Percentiles rank a stretch among this genome's conserved stretches.
phyloP scores from a whole-genome alignment of 2,329 filamentous ascomycete species.

The Colletotrichum sp. region DNA sequence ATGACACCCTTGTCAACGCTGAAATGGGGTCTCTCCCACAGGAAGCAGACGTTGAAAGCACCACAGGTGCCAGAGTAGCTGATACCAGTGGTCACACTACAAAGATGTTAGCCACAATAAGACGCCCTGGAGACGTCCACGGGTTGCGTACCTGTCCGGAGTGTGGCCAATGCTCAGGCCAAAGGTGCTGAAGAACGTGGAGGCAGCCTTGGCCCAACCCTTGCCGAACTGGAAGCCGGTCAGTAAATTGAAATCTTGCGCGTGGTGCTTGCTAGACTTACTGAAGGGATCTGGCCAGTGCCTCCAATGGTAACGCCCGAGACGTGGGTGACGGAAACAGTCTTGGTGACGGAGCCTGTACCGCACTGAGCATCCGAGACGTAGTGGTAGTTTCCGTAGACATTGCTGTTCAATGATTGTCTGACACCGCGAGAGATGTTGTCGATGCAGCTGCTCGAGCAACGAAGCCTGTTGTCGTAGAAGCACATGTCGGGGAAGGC shows the following conservation, averaged over 20 bases:
- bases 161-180: not conserved
- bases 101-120: not conserved
- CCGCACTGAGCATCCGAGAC: not conserved
- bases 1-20: not conserved
- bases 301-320: not conserved
- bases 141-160: not conserved
- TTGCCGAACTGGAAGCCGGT: not conserved
- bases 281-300: not conserved
- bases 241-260: not conserved
- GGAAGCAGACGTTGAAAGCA: not conserved
- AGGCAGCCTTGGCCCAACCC: not conserved
- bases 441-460: not conserved
- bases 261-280: not conserved
- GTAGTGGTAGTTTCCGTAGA: conserved; percentile 1
- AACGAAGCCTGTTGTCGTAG: not conserved
- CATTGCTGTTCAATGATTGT: not conserved
- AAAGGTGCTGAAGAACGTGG: not conserved
- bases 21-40: not conserved
- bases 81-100: not conserved
- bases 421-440: not conserved
- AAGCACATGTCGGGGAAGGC: not conserved
- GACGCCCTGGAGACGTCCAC: not conserved
- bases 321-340: not conserved
- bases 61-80: not conserved
- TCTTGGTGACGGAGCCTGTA: not conserved